phyloP scores from a whole-genome alignment of 768 basidiomycete genomes.

The Russula dissimulans region DNA sequence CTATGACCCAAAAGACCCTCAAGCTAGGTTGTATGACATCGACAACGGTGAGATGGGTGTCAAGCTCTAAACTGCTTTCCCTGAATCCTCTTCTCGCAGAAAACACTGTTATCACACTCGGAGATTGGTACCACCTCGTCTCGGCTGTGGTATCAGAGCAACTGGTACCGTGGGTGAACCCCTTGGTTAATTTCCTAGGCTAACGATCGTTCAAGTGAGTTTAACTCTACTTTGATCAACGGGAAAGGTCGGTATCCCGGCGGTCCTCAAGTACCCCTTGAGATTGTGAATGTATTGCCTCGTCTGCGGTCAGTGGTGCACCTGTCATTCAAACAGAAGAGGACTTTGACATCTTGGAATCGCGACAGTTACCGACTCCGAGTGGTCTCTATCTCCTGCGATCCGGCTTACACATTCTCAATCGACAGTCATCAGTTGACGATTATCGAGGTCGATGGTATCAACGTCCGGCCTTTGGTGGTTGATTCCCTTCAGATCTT shows the following conservation, averaged over 20 bases:
- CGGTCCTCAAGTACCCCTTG: constrained; percentile 33
- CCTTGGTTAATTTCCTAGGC: neutral
- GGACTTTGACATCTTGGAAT: neutral
- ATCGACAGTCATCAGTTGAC: constrained; percentile 24
- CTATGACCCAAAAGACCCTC: constrained; percentile 25
- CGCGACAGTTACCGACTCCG: constrained; percentile 43
- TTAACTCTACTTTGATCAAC: constrained; percentile 43
- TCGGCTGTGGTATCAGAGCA: neutral
- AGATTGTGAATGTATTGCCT: constrained; percentile 36
- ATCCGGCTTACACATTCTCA: constrained; percentile 24
- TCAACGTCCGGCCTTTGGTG: constrained; percentile 16
- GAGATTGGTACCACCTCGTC: constrained; percentile 21
- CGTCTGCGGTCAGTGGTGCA: constrained; percentile 21
- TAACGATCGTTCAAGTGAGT: neutral
- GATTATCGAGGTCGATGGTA: constrained; percentile 26
- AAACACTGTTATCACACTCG: constrained; percentile 22
- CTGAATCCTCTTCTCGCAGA: constrained; percentile 1
- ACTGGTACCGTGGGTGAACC: neutral
- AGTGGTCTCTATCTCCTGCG: constrained; percentile 42
- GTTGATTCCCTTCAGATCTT: constrained; percentile 24
- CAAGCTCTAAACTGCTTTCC: neutral
- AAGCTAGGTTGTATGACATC: constrained; percentile 22
- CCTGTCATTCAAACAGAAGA: neutral
- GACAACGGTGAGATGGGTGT: constrained; percentile 21
- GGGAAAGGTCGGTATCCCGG: constrained; percentile 37